phyloP scores from a whole-genome alignment of 345 rosid genomes.

The Pistacia vera region DNA sequence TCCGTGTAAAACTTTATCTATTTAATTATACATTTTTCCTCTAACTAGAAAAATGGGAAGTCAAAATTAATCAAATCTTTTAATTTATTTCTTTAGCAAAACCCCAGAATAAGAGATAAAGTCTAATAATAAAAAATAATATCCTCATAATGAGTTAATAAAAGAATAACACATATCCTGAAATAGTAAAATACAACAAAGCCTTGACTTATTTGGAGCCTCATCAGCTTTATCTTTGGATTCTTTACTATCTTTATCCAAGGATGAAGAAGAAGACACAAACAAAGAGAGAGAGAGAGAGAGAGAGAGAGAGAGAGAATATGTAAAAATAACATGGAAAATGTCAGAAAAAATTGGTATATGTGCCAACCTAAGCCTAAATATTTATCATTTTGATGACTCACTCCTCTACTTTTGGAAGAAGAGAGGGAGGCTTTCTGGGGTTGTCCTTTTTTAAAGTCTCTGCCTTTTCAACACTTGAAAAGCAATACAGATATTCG shows the following conservation, averaged over 20 bases:
- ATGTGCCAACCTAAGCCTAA: conserved; percentile 13
- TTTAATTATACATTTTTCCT: too few relatives aligned
- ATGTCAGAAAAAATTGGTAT: conserved; percentile 11
- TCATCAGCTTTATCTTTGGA: conserved; percentile 22
- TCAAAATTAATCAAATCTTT: too few relatives aligned
- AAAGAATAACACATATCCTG: background rate
- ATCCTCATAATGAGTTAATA: conserved; percentile 1
- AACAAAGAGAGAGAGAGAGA: background rate
- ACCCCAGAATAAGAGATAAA: background rate
- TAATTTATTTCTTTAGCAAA: too few relatives aligned
- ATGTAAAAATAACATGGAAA: conserved; percentile 14
- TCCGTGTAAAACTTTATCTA: too few relatives aligned
- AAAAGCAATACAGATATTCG: conserved; percentile 9
- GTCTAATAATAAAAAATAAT: background rate
- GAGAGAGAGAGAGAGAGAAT: conserved; percentile 16
- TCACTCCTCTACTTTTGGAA: conserved; percentile 15
- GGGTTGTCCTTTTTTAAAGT: background rate
- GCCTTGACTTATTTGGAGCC: conserved; percentile 27
- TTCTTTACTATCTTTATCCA: conserved; percentile 32
- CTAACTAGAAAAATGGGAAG: too few relatives aligned
- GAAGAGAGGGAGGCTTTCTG: conserved; percentile 4
- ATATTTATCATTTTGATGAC: background rate
- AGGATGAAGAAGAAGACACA: conserved; percentile 14
- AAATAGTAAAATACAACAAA: background rate
- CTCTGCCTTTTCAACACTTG: conserved; percentile 14